Conservation (phyloP, 129 eudicot genomes). For the sunflower (Helianthus annuus) region HanXRQr2.0-SUNRISE NC_035449.2:19314193-19314692, state of each 20-base stretch:
- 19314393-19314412: conserved; percentile 35
- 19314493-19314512: conserved; percentile 25
- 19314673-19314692: conserved; percentile 5
- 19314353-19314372: conserved; percentile 39
- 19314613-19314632: conserved; percentile 33
- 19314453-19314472: conserved; percentile 38
- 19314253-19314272: conserved; percentile 35
- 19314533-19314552: conserved; percentile 24
- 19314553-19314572: conserved; percentile 40
- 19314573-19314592: conserved; percentile 40
- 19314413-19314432: conserved; percentile 38
- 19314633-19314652: conserved; percentile 24
- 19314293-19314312: conserved; percentile 43
- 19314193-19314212: conserved; percentile 34
- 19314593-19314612: conserved; percentile 47
- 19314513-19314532: conserved; percentile 35
- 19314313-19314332: conserved; percentile 33
- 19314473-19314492: conserved; percentile 20
- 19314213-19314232: conserved; percentile 35
- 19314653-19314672: conserved; percentile 24
- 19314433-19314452: conserved; percentile 34
- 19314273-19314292: conserved; percentile 53
- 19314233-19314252: conserved; percentile 37
- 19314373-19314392: conserved; percentile 27
- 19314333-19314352: conserved; percentile 38